phyloP scores from a whole-genome alignment of 805 yeast genomes.

The Scheffersomyces ergatensis region DNA sequence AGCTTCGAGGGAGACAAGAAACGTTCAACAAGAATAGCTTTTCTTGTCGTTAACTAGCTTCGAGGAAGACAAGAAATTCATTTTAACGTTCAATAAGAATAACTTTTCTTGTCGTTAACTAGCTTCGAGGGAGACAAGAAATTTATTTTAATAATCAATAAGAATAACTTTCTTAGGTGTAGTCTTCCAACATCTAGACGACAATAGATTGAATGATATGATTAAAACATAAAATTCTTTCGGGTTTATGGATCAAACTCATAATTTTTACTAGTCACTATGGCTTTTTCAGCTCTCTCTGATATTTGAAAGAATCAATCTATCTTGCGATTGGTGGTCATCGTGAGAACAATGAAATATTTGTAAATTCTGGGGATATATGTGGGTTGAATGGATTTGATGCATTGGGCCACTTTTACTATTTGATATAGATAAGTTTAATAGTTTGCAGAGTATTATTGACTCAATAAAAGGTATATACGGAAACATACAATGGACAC shows the following conservation, averaged over 20 bases:
- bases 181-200: too few relatives aligned
- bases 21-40: too few relatives aligned
- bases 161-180: too few relatives aligned
- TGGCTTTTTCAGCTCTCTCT: constrained; percentile 39
- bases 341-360: constrained; percentile 20
- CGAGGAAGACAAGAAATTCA: too few relatives aligned
- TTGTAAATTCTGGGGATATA: constrained; percentile 20
- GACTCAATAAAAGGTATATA: background rate
- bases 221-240: constrained; percentile 1
- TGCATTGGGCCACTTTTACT: constrained; percentile 52
- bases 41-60: too few relatives aligned
- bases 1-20: too few relatives aligned
- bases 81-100: too few relatives aligned
- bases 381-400: constrained; percentile 54
- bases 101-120: too few relatives aligned
- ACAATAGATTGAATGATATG: too few relatives aligned
- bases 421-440: constrained; percentile 41
- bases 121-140: too few relatives aligned
- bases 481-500: too few relatives aligned
- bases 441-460: constrained; percentile 18
- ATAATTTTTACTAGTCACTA: constrained; percentile 6
- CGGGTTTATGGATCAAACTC: constrained; percentile 11
- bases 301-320: constrained; percentile 30
- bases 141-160: too few relatives aligned
- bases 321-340: constrained; percentile 38